Conservation (phyloP, 1,284 basidiomycete genomes). For the Austroboletus novae-zelandiae region DNA sequence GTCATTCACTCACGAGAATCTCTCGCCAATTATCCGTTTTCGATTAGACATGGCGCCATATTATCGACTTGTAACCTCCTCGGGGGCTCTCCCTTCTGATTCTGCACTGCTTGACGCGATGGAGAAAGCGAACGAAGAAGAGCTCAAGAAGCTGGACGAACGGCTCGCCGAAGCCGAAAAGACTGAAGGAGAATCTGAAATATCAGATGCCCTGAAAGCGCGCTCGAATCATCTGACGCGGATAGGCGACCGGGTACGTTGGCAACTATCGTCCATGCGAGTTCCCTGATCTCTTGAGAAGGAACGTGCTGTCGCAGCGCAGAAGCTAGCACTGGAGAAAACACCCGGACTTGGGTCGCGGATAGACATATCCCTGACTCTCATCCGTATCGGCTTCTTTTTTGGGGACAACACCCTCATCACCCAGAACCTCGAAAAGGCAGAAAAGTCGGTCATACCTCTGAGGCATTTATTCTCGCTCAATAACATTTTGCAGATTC, state of each 20-base stretch:
- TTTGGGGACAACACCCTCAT: constrained; percentile 81
- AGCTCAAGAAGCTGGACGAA: constrained; percentile 77
- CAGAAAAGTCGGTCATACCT: constrained; percentile 64
- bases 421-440: constrained; percentile 71
- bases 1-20: background rate
- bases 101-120: constrained; percentile 63
- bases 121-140: constrained; percentile 73
- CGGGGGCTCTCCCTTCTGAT: constrained; percentile 50
- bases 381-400: constrained; percentile 92
- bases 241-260: constrained; percentile 87
- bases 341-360: constrained; percentile 90
- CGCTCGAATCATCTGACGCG: constrained; percentile 83
- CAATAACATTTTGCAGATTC: constrained; percentile 49
- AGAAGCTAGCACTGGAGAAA: constrained; percentile 75
- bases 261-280: too few relatives aligned
- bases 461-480: background rate
- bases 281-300: background rate
- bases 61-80: constrained; percentile 56
- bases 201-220: constrained; percentile 82
- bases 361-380: constrained; percentile 90
- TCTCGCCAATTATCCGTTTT: background rate
- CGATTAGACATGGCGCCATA: constrained; percentile 81
- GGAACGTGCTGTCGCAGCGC: background rate
- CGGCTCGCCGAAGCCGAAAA: constrained; percentile 85
- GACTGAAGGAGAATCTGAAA: constrained; percentile 92